phyloP scores from a whole-genome alignment of 2,329 filamentous ascomycete species.

The Cytospora mali region DNA sequence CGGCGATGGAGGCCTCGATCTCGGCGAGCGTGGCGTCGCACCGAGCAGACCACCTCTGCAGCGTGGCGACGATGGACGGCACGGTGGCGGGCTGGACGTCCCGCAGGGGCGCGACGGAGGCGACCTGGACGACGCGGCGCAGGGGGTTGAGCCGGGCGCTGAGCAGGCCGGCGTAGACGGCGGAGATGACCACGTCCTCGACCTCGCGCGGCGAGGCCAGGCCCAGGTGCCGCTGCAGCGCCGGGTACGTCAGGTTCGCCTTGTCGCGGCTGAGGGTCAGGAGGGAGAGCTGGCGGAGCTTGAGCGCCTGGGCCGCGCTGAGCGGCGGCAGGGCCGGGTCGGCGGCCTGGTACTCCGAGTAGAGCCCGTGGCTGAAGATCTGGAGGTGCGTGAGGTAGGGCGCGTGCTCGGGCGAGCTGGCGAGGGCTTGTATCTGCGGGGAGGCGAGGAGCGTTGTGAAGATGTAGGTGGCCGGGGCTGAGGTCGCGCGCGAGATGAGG shows the following conservation, averaged over 20 bases:
- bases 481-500: slow-evolving; percentile 84
- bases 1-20: slow-evolving; percentile 74
- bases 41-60: slow-evolving; percentile 76
- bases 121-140: slow-evolving; percentile 73
- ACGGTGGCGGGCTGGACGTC: slow-evolving; percentile 79
- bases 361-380: slow-evolving; percentile 93
- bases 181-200: slow-evolving; percentile 83
- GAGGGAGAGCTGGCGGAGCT: slow-evolving; percentile 89
- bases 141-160: slow-evolving; percentile 81
- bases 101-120: slow-evolving; percentile 80
- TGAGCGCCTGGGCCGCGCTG: slow-evolving; percentile 71
- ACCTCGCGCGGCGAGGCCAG: slow-evolving; percentile 70
- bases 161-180: slow-evolving; percentile 84
- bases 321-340: slow-evolving; percentile 69
- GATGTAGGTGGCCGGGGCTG: slow-evolving; percentile 85
- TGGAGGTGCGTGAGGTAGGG: slow-evolving; percentile 72
- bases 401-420: slow-evolving; percentile 50
- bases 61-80: slow-evolving; percentile 65
- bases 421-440: slow-evolving; percentile 76
- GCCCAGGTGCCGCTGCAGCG: slow-evolving; percentile 67
- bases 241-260: slow-evolving; percentile 67
- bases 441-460: slow-evolving; percentile 91
- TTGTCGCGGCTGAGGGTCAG: slow-evolving; percentile 69
- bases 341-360: slow-evolving; percentile 67
- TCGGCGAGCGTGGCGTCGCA: slow-evolving; percentile 74